Base-by-base conservation (phyloP, 441 rosid species). In the Jatropha podagrica region DNA sequence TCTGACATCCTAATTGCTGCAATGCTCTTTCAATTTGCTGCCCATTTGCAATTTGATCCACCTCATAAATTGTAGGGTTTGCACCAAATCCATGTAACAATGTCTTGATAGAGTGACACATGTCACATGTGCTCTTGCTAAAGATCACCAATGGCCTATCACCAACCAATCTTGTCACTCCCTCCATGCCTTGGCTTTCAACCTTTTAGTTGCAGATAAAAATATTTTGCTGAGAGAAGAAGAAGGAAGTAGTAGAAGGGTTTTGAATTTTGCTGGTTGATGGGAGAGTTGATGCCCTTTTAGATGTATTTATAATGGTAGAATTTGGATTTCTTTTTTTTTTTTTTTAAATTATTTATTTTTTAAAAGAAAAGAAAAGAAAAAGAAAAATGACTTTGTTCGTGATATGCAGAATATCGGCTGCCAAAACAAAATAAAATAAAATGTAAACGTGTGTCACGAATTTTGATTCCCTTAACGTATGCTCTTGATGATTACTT, bases 81-180 rank as follows among this genome's bases (percentile, higher is more conserved):
- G 88, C 98, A 7, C 98, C 97, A 32, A 85, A 91, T 46, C 90
- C 83, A 10, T 79, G 64, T 61, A 93, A 76, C 41, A 93, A 88
- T 20, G 87, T 65, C 81, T 86, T 89, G 58, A 93, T 84, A 3
- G 95, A 79, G 78, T 93, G 89, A 83, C 94, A 78, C 89, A 90
- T 89, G 82, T 89, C 90, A 67, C 98, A 93, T 27, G 84, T 77
- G 87, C 87, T 91, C 88, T 82, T 88, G 91, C 93, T 93, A 78
- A 91, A 93, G 5, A 93, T 80, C 84, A 91, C 98, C 74, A 87
- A 87, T 11, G 97, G 91, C 86, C 81, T 87, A 20, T 87, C 92
- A 44, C 69, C 87, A 13, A 86, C 87, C 85, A 92, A 72, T 68
- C 81, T 76, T 52, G 70, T 82, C 49, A 90, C 82, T 26, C 52